A percentile compares a stretch with the other conserved stretches of the same genome.
These are phyloP conservation scores for Pythium sp. DNA, from an alignment of 352 stramenopile species.

Conservation along the genomic window DNA sequence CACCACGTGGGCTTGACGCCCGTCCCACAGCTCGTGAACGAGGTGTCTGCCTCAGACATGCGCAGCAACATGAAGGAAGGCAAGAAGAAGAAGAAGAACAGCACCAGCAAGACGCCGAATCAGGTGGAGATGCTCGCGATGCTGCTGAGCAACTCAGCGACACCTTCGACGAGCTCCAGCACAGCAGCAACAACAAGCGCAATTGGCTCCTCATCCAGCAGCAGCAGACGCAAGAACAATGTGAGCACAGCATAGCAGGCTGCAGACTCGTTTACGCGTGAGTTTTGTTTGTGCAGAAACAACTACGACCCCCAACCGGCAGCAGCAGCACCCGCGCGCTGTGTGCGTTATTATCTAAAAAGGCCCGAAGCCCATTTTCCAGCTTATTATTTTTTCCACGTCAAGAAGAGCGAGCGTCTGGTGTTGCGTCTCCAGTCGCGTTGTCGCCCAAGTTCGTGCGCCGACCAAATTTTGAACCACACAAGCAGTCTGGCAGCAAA, in stretches of 20 bases:
- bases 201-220: not conserved
- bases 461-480: constrained; percentile 1
- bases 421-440: not conserved
- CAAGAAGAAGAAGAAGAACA: constrained; percentile 34
- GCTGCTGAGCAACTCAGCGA: constrained; percentile 35
- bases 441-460: not conserved
- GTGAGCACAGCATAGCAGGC: constrained; percentile 12
- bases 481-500: not conserved
- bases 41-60: constrained; percentile 20
- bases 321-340: not conserved
- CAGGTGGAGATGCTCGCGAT: constrained; percentile 44
- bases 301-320: not conserved
- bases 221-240: not conserved
- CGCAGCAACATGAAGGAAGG: constrained; percentile 27
- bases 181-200: constrained; percentile 4
- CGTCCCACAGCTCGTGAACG: constrained; percentile 17
- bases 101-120: constrained; percentile 18
- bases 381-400: not conserved
- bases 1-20: constrained; percentile 33
- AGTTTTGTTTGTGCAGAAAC: not conserved
- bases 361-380: not conserved
- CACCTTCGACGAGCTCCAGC: constrained; percentile 5
- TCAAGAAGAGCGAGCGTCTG: constrained; percentile 3
- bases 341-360: constrained; percentile 11
- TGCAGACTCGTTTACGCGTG: not conserved